phyloP scores from a whole-genome alignment of 176 grass and related monocot species.

The Zoysia pacifica region DNA sequence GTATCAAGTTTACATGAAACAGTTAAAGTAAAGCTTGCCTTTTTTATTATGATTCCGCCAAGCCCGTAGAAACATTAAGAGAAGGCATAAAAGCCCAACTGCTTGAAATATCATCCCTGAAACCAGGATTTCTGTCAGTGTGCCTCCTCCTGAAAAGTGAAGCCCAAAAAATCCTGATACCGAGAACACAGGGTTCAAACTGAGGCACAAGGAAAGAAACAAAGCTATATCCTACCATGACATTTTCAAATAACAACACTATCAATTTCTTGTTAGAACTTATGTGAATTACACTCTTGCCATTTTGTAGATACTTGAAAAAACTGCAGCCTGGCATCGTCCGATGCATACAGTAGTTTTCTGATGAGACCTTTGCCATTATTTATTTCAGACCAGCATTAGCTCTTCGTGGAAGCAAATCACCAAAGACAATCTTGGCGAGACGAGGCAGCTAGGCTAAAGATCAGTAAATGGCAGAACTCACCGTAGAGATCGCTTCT shows the following conservation, averaged over 20 bases:
- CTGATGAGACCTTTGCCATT: too few relatives aligned
- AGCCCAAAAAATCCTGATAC: not conserved
- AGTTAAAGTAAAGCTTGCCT: not conserved
- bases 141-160: not conserved
- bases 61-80: constrained; percentile 18
- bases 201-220: not conserved
- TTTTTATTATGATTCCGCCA: constrained; percentile 20
- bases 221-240: too few relatives aligned
- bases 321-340: too few relatives aligned
- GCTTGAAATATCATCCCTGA: constrained; percentile 1
- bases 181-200: not conserved
- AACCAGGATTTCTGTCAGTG: not conserved
- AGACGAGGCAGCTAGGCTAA: not conserved
- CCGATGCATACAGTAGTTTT: too few relatives aligned
- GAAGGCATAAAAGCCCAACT: constrained; percentile 15
- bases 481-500: not conserved
- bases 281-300: not conserved
- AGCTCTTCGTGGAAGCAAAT: not conserved
- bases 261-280: not conserved
- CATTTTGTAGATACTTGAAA: not conserved
- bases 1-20: not conserved
- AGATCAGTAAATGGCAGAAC: not conserved
- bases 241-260: not conserved
- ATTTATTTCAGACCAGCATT: not conserved
- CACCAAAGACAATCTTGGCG: not conserved